A percentile compares a stretch with the other conserved stretches of the same genome.
These are phyloP conservation scores for Phialocephala sp. DNA, from an alignment of 2,329 filamentous ascomycete genomes.

Conservation along the genomic window DNA sequence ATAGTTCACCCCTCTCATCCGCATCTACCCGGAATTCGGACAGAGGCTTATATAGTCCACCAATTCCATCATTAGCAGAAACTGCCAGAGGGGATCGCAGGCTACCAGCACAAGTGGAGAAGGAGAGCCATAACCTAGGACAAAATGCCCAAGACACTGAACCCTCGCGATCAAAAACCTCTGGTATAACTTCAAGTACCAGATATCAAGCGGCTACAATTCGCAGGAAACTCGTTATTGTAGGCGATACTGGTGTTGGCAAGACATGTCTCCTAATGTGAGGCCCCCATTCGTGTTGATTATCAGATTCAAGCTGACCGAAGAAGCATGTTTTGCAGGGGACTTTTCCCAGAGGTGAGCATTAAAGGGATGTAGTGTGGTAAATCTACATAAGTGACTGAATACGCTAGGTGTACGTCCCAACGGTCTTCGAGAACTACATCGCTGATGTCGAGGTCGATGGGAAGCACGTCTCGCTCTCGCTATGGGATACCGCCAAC, in stretches of 20 bases:
- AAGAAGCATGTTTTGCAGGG: constrained; percentile 1
- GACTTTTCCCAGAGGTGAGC: constrained; percentile 79
- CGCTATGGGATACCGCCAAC: constrained; percentile 99
- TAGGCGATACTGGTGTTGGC: constrained; percentile 4
- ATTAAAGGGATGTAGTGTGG: constrained; percentile 52
- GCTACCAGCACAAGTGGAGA: too few relatives aligned
- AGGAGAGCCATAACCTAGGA: too few relatives aligned
- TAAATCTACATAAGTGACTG: constrained; percentile 22
- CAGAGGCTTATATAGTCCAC: too few relatives aligned
- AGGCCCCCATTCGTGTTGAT: neutral
- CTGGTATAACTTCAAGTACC: too few relatives aligned
- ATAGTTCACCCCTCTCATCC: too few relatives aligned
- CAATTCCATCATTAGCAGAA: too few relatives aligned
- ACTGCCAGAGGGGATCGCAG: too few relatives aligned
- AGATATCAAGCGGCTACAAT: too few relatives aligned
- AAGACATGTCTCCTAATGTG: constrained; percentile 5
- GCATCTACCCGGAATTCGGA: too few relatives aligned
- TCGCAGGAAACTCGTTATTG: constrained; percentile 16
- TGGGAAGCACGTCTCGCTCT: constrained; percentile 98
- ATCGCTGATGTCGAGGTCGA: constrained; percentile 99
- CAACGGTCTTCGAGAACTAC: constrained; percentile 98
- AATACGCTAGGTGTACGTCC: constrained; percentile 77
- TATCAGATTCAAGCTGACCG: neutral
- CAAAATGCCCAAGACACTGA: too few relatives aligned
- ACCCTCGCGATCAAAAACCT: too few relatives aligned